Evolutionary conservation across 208 protist species (phyloP).

Genomic region (Phytomonas francai): DNA sequence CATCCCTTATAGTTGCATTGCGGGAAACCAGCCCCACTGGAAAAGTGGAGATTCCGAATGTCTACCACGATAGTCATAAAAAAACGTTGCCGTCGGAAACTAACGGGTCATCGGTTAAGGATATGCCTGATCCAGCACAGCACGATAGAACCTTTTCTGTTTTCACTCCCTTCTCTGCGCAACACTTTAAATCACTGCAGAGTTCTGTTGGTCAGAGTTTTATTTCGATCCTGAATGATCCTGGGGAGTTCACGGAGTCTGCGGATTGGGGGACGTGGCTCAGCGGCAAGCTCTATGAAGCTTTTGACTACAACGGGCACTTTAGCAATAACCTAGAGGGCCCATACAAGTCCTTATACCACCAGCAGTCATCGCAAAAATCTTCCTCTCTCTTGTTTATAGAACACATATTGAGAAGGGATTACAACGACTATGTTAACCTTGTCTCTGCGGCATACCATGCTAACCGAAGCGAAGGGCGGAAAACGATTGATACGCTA

Average conservation of each 20-base stretch:
- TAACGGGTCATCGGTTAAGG: background rate
- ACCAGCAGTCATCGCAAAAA: conserved; percentile 19
- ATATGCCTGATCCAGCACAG: background rate
- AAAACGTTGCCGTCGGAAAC: background rate
- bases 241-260: conserved; percentile 11
- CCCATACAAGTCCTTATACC: conserved; percentile 10
- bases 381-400: conserved; percentile 36
- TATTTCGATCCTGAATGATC: conserved; percentile 87
- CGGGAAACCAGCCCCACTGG: background rate
- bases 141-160: conserved; percentile 20
- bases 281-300: conserved; percentile 50
- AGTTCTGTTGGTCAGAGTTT: conserved; percentile 82
- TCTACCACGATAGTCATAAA: background rate
- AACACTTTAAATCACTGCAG: conserved; percentile 64
- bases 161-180: conserved; percentile 54
- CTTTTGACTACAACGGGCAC: conserved; percentile 46
- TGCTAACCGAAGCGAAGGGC: conserved; percentile 44
- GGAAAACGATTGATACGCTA: background rate
- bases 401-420: conserved; percentile 26
- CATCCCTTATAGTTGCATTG: conserved; percentile 6
- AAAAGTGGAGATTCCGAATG: background rate
- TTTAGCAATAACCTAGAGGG: conserved; percentile 18
- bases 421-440: conserved; percentile 64
- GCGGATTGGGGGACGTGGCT: conserved; percentile 62
- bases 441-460: conserved; percentile 59